Base-by-base conservation (phyloP, 768 basidiomycete genomes). In the Trametes punicea region DNA sequence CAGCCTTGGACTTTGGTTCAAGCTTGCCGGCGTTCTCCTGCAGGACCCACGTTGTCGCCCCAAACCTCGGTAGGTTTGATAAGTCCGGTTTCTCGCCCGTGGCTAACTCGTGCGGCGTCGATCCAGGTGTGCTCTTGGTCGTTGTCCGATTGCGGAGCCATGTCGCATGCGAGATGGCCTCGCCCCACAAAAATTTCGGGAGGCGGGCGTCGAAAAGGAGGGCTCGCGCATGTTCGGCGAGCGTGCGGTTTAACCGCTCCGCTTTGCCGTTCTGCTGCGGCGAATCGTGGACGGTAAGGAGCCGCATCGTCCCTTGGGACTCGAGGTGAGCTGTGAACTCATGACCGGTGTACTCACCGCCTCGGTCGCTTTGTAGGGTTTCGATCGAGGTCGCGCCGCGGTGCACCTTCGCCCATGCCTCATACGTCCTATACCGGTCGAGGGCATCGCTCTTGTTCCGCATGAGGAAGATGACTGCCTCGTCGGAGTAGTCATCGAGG, bases 401-500 rank as follows among this genome's bases (percentile, higher is more conserved):
- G 25, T 67, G 61, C n/a, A 46, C 48, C 42, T 60, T 46, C 8
- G 56, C 41, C 46, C 49, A 61, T 7, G 65, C 55, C 27, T 65
- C 47, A 46, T 57, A 67, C n/a, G 40, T n/a, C 10, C 29, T 53
- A 40, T 64, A 61, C 13, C 38, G 21, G 23, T 16, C 25, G 29
- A 51, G 42, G 1, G 63, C 57, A 5, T 64, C 55, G 5, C n/a
- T 16, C 38, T 69, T 70, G 3, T 8, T n/a, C 8, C 26, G 34
- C 42, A 57, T 46, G 42, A 53, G 36, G 2, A 16, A 20, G n/a
- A 61, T 16, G 0, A 38, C 31, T n/a, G 46, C 51, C 41, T 61
- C 51, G 41, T 57, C 44, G 0, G 63, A 59, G 18, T 53, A 34
- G 41, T 70, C 64, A 44, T 70, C 69, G 4, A 60, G 64, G 38